phyloP scores from a whole-genome alignment of 495 filamentous ascomycete species.

The Penicillium paradoxum region DNA sequence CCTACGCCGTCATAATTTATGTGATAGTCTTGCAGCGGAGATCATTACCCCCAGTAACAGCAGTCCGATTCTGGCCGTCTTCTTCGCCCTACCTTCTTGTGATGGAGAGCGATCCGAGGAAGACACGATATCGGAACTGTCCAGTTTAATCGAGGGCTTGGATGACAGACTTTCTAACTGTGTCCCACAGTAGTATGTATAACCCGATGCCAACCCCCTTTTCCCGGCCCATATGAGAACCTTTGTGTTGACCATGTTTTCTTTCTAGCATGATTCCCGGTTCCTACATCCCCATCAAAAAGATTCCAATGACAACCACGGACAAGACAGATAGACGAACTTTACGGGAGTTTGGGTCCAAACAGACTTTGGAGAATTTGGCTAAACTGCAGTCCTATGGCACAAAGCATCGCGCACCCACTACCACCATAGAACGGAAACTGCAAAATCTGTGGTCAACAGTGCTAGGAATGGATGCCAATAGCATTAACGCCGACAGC shows the following conservation, averaged over 20 bases:
- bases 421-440: neutral
- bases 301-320: neutral
- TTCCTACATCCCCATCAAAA: neutral
- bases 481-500: too few species aligned
- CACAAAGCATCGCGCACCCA: neutral
- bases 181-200: neutral
- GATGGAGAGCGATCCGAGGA: too few species aligned
- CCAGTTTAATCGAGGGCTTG: constrained; percentile 2
- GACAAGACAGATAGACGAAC: neutral
- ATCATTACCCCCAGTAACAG: too few species aligned
- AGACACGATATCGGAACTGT: constrained; percentile 14
- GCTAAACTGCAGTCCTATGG: neutral
- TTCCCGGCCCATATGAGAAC: too few species aligned
- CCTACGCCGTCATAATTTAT: constrained; percentile 10
- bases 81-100: too few species aligned
- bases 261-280: neutral
- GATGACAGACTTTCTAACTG: neutral
- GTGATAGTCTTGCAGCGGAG: too few species aligned
- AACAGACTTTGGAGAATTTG: neutral
- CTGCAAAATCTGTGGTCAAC: neutral
- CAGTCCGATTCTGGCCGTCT: too few species aligned
- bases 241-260: neutral
- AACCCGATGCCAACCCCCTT: neutral
- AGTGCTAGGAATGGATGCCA: neutral
- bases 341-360: neutral